Evolutionary conservation across 1,284 basidiomycete species (phyloP), one percentile per base, ranked within the genome.

Genomic region (Lentinula novae-zelandiae): DNA sequence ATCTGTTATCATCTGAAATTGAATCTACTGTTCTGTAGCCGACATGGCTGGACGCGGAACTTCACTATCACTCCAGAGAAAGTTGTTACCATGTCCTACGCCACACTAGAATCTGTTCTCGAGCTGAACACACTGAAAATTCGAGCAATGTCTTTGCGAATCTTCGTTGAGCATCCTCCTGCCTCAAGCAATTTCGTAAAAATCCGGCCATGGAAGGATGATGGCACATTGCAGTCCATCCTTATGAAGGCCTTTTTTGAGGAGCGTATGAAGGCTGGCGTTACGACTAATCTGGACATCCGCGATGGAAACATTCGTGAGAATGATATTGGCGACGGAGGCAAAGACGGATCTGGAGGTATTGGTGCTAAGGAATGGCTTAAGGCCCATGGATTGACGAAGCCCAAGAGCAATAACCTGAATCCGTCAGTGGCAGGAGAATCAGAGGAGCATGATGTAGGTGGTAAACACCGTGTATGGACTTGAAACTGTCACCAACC

Each of bases 21-120:
- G 15, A 44, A 31, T 20, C 54, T n/a, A 54, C 34, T n/a, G 15
- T 12, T 57, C 6, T 53, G 38, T 58, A 71, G 70, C 55, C 69
- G 70, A 20, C 67, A 69, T 62, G 70, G 70, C 36, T 71, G 70
- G 70, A 67, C 69, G n/a, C 66, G 70, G 38, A 66, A 64, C n/a
- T 67, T 71, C 58, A 65, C 65, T 33, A 60, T 71, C 13, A 62
- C 65, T 3, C 64, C 69, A 13, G 65, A 66, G 5, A 65, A 70
- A 62, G 65, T 70, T 13, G 53, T 59, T 5, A 60, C 58, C 33
- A 62, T 70, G 38, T 66, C 67, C 53, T 71, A 71, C 50, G 64
- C 64, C 13, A 67, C 68, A 49, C 65, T 71, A 17, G 68, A 69
- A 54, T 65, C 65, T 50, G 62, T 70, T 36, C 67, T 71, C 1